These are phyloP conservation scores for Tylopilus rubrobrunneus DNA, from an alignment of 768 basidiomycete species.

Conservation along the genomic window DNA sequence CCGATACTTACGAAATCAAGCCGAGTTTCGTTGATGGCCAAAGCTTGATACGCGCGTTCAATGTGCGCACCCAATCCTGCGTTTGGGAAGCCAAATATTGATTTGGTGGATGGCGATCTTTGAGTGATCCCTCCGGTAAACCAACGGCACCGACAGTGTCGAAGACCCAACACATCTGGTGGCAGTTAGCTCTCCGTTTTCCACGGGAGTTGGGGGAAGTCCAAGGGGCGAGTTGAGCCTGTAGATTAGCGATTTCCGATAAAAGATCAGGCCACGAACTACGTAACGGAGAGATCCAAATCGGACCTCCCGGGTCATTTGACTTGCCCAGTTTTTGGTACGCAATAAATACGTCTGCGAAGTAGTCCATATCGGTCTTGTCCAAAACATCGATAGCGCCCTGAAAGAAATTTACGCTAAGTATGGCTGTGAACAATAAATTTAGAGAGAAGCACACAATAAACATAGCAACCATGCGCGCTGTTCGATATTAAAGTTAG, in stretches of 20 bases:
- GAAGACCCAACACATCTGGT: slow-evolving; percentile 64
- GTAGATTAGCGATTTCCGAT: slow-evolving; percentile 36
- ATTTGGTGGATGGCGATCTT: slow-evolving; percentile 39
- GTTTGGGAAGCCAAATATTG: slow-evolving; percentile 66
- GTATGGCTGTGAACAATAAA: not conserved
- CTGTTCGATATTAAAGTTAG: slow-evolving; percentile 33
- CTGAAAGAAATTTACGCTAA: slow-evolving; percentile 31
- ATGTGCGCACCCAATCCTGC: slow-evolving; percentile 57
- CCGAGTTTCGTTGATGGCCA: slow-evolving; percentile 65
- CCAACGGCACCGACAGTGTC: slow-evolving; percentile 77
- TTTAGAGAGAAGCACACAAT: slow-evolving; percentile 18
- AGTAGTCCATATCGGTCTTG: slow-evolving; percentile 68
- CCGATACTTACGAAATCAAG: slow-evolving; percentile 56
- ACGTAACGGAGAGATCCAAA: not conserved
- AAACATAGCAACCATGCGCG: slow-evolving; percentile 67
- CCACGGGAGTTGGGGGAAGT: slow-evolving; percentile 48
- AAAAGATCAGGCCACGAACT: not conserved
- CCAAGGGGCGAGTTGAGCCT: slow-evolving; percentile 51
- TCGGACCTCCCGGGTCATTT: slow-evolving; percentile 42
- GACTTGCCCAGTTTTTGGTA: slow-evolving; percentile 62
- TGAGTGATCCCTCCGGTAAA: slow-evolving; percentile 57
- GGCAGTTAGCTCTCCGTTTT: slow-evolving; percentile 39
- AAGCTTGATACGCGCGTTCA: slow-evolving; percentile 61
- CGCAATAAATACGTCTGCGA: slow-evolving; percentile 56
- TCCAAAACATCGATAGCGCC: slow-evolving; percentile 70